These are phyloP conservation scores for Brettanomyces anomalus DNA, from an alignment of 805 yeast species.

Conservation along the genomic window DNA sequence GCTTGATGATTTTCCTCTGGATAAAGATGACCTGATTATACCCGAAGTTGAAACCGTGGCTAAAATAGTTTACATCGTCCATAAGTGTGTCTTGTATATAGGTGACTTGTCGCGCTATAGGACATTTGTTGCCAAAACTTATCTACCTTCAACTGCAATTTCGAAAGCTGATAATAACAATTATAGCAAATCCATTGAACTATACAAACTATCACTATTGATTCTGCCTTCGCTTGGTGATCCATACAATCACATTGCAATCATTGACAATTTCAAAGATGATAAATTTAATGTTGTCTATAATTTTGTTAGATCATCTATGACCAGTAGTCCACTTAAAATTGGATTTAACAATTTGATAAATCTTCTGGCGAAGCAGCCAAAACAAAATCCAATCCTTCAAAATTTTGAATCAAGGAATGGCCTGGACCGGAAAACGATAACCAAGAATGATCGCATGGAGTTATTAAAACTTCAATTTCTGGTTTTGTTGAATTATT, in stretches of 20 bases:
- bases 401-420: constrained; percentile 20
- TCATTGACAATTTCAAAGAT: constrained; percentile 40
- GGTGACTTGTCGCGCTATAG: constrained; percentile 56
- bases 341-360: constrained; percentile 41
- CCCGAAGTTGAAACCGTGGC: constrained; percentile 5
- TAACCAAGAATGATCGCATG: constrained; percentile 27
- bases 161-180: constrained; percentile 31
- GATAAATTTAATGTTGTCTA: constrained; percentile 40
- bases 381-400: constrained; percentile 20
- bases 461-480: constrained; percentile 25
- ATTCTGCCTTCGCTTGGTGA: constrained; percentile 63
- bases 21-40: not conserved
- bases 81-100: constrained; percentile 41
- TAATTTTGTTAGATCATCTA: constrained; percentile 47
- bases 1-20: constrained; percentile 3
- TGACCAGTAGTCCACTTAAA: constrained; percentile 41
- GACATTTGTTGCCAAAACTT: constrained; percentile 37
- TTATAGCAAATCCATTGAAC: constrained; percentile 34
- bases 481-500: constrained; percentile 25
- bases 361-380: constrained; percentile 27
- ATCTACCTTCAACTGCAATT: constrained; percentile 23
- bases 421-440: constrained; percentile 15
- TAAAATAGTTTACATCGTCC: constrained; percentile 32
- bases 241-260: constrained; percentile 52
- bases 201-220: constrained; percentile 43